Percentiles rank a stretch among this genome's conserved stretches.
Evolutionary conservation across 768 basidiomycete genomes (phyloP).

Genomic region (Termitomyces sp.): DNA sequence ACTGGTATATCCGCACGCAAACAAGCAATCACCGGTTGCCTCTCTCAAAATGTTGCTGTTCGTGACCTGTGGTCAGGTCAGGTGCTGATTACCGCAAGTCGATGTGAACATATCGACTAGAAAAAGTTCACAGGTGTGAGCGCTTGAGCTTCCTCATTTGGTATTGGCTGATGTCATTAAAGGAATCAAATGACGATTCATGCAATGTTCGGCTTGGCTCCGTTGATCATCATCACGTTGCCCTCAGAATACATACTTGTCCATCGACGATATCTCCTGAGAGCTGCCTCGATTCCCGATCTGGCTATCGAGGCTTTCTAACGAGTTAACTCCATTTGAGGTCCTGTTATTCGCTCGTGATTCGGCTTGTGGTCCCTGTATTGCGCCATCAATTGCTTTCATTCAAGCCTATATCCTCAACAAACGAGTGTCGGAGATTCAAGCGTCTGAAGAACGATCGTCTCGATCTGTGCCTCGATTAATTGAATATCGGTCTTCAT

Average conservation of each 20-base stretch:
- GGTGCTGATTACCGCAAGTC: not conserved
- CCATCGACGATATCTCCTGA: not conserved
- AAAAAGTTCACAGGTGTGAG: not conserved
- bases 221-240: not conserved
- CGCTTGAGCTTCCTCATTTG: not conserved
- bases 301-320: not conserved
- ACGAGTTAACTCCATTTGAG: not conserved
- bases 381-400: not conserved
- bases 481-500: not conserved
- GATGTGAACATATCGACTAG: not conserved
- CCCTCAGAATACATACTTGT: not conserved
- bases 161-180: not conserved
- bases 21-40: not conserved
- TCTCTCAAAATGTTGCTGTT: not conserved
- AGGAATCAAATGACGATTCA: not conserved
- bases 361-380: not conserved
- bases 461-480: not conserved
- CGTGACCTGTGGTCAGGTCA: not conserved
- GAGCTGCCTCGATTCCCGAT: not conserved
- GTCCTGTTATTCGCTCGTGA: not conserved
- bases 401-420: not conserved
- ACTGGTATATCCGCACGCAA: not conserved
- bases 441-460: not conserved
- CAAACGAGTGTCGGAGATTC: not conserved
- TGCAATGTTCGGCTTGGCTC: not conserved